Evolutionary conservation across 306 rosid genomes (phyloP).

Genomic region (Ormosia emarginata): DNA sequence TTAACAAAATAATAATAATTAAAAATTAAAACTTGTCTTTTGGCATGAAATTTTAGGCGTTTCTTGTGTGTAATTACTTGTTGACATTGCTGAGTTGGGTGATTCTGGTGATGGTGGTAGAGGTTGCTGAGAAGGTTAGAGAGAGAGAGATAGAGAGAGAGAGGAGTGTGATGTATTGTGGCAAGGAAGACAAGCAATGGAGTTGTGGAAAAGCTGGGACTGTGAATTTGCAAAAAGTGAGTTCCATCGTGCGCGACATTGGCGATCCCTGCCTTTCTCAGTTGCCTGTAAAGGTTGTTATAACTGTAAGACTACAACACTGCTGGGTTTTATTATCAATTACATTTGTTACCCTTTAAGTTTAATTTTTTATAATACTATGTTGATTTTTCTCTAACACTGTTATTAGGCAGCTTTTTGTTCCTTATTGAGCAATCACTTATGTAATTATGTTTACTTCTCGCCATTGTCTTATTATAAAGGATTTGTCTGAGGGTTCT

Average conservation of each 20-base stretch:
- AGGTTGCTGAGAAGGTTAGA: constrained; percentile 23
- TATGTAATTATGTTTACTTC: not conserved
- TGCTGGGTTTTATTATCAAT: not conserved
- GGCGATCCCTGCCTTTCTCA: constrained; percentile 84
- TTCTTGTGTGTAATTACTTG: not conserved
- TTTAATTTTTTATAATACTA: not conserved
- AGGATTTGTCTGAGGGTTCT: not conserved
- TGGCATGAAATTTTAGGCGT: no score
- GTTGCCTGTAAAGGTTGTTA: constrained; percentile 67
- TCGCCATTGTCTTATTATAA: not conserved
- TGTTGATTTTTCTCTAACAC: not conserved
- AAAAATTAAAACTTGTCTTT: no score
- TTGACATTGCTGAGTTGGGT: constrained; percentile 6
- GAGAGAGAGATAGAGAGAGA: not conserved
- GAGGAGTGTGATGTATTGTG: constrained; percentile 59
- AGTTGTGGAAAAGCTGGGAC: constrained; percentile 61
- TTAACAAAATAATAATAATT: no score
- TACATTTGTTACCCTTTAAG: not conserved
- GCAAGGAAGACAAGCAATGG: constrained; percentile 57
- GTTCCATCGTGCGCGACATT: constrained; percentile 71
- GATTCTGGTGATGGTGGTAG: constrained; percentile 13
- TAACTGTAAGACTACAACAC: constrained; percentile 46
- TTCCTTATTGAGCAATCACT: not conserved
- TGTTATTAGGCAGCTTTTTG: not conserved
- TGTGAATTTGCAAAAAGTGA: constrained; percentile 56